Percentiles rank a stretch among this genome's conserved stretches.
Evolutionary conservation across 352 stramenopile species (phyloP).

Genomic region (Phytophthora foliorum): DNA sequence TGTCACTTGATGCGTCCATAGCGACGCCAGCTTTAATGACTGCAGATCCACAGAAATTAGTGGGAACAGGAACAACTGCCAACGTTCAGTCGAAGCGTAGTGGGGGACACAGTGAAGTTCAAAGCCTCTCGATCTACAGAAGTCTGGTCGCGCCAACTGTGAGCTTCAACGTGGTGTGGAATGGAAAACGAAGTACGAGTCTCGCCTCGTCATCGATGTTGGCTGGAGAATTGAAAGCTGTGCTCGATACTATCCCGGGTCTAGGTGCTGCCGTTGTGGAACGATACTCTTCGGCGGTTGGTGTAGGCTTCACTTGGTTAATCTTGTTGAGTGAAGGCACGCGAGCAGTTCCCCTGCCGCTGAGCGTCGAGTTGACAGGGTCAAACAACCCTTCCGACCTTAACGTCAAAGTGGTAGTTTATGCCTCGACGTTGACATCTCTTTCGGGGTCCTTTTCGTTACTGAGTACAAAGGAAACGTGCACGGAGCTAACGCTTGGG

Average conservation of each 20-base stretch:
- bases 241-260: slow-evolving; percentile 44
- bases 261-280: slow-evolving; percentile 48
- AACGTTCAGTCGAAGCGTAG: slow-evolving; percentile 21
- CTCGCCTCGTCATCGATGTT: slow-evolving; percentile 39
- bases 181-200: slow-evolving; percentile 30
- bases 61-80: slow-evolving; percentile 24
- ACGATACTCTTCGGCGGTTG: slow-evolving; percentile 37
- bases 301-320: slow-evolving; percentile 56
- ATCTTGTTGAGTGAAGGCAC: slow-evolving; percentile 44
- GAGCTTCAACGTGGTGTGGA: slow-evolving; percentile 54
- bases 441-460: slow-evolving; percentile 74
- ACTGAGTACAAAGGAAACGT: slow-evolving; percentile 59
- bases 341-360: slow-evolving; percentile 14
- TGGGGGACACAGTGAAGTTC: slow-evolving; percentile 47
- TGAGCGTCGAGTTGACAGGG: slow-evolving; percentile 44
- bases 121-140: slow-evolving; percentile 52
- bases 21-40: slow-evolving; percentile 26
- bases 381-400: slow-evolving; percentile 31
- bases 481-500: slow-evolving; percentile 59
- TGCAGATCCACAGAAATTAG: slow-evolving; percentile 22
- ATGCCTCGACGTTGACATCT: slow-evolving; percentile 38
- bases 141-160: slow-evolving; percentile 22
- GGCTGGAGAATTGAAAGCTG: slow-evolving; percentile 40
- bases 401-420: slow-evolving; percentile 33
- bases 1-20: slow-evolving; percentile 34